A percentile compares a stretch with the other conserved stretches of the same genome.
Conservation (phyloP, 345 rosid species). For the Dipteronia dyeriana region DNA sequence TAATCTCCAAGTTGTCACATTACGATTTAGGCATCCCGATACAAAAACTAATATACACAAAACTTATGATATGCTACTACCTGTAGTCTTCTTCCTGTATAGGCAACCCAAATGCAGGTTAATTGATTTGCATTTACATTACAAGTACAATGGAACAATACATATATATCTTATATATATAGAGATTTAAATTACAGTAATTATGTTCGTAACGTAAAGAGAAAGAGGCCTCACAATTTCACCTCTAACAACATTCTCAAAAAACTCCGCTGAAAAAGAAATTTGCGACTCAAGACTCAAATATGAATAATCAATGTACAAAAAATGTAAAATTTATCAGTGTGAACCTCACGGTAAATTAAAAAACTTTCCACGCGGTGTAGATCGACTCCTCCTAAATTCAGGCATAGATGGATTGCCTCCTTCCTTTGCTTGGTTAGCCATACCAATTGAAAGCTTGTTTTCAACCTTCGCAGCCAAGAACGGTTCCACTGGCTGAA, state of each 20-base stretch:
- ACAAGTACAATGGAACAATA: background rate
- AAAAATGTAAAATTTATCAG: conserved; percentile 1
- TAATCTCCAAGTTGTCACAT: too few relatives aligned
- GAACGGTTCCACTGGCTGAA: conserved; percentile 45
- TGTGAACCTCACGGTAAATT: conserved; percentile 39
- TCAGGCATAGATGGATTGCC: conserved; percentile 48
- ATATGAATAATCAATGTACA: conserved; percentile 34
- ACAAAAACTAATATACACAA: background rate
- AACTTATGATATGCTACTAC: background rate
- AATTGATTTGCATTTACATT: background rate
- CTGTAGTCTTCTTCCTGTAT: background rate
- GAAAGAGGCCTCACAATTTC: conserved; percentile 10
- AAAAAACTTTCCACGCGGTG: conserved; percentile 65
- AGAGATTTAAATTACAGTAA: background rate
- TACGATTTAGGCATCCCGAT: background rate
- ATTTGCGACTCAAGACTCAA: conserved; percentile 12
- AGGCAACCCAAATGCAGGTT: background rate
- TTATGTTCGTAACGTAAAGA: background rate
- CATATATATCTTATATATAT: background rate
- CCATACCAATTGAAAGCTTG: conserved; percentile 39
- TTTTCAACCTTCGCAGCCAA: conserved; percentile 43
- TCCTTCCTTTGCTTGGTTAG: conserved; percentile 47
- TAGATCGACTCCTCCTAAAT: conserved; percentile 72
- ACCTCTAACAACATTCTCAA: conserved; percentile 6
- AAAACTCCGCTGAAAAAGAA: conserved; percentile 1